Conservation (phyloP, 805 yeast genomes). For the Wilhelminamyces savonicus region DNA sequence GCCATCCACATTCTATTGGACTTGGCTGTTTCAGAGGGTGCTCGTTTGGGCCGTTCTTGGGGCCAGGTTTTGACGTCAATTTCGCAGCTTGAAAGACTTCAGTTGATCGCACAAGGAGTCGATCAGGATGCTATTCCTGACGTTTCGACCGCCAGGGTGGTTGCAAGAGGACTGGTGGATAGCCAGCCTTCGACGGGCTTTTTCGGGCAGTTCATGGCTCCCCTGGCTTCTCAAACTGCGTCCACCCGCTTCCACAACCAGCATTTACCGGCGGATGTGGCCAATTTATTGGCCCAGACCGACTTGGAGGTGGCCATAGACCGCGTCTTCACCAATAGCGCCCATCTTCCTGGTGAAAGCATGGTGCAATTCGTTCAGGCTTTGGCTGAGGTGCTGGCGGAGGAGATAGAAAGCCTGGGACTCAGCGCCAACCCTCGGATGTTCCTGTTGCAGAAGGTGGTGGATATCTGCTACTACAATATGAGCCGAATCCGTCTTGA, state of each 20-base stretch:
- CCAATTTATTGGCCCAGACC: slow-evolving; percentile 53
- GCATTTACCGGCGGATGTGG: slow-evolving; percentile 52
- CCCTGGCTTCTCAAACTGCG: slow-evolving; percentile 60
- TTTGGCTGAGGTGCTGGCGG: slow-evolving; percentile 76
- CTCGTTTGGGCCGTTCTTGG: slow-evolving; percentile 71
- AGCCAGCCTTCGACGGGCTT: slow-evolving; percentile 37
- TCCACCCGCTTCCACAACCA: slow-evolving; percentile 68
- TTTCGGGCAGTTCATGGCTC: slow-evolving; percentile 49
- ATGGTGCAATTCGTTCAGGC: slow-evolving; percentile 86
- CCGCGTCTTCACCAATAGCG: slow-evolving; percentile 77
- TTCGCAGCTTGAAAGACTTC: slow-evolving; percentile 88
- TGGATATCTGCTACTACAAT: slow-evolving; percentile 95
- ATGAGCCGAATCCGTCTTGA: slow-evolving; percentile 94
- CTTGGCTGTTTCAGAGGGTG: slow-evolving; percentile 76
- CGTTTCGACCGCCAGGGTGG: slow-evolving; percentile 67
- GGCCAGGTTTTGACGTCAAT: slow-evolving; percentile 71
- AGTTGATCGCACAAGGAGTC: slow-evolving; percentile 80
- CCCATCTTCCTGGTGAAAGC: slow-evolving; percentile 72
- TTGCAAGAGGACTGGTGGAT: slow-evolving; percentile 44
- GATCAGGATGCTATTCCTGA: slow-evolving; percentile 83
- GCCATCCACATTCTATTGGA: slow-evolving; percentile 73
- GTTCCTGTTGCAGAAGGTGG: slow-evolving; percentile 90
- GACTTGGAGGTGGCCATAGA: slow-evolving; percentile 79
- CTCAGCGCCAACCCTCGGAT: slow-evolving; percentile 79
- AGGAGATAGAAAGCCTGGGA: slow-evolving; percentile 87